Evolutionary conservation across 2,329 filamentous ascomycete genomes (phyloP).

Genomic region (Phoma sp.): DNA sequence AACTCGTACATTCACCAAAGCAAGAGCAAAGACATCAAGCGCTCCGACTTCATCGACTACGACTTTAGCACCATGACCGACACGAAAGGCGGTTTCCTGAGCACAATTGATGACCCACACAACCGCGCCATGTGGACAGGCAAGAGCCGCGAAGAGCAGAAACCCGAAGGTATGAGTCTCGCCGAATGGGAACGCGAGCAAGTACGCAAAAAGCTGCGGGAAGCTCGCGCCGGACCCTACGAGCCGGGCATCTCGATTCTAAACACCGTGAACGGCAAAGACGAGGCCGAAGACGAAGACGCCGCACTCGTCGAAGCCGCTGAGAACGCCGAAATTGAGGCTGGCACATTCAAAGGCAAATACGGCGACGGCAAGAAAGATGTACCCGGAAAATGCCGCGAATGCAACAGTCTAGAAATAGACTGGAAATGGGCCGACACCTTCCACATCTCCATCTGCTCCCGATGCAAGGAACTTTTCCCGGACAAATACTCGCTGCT

Average conservation of each 20-base stretch:
- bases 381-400: slow-evolving; percentile 75
- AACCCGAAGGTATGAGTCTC: slow-evolving; percentile 86
- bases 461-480: slow-evolving; percentile 82
- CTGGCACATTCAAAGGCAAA: slow-evolving; percentile 42
- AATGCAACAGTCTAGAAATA: slow-evolving; percentile 85
- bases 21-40: slow-evolving; percentile 86
- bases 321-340: slow-evolving; percentile 53
- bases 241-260: slow-evolving; percentile 87
- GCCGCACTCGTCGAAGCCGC: slow-evolving; percentile 34
- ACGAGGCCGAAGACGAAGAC: slow-evolving; percentile 38
- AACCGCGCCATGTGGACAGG: slow-evolving; percentile 72
- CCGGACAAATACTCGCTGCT: slow-evolving; percentile 94
- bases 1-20: slow-evolving; percentile 63
- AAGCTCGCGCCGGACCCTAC: slow-evolving; percentile 80
- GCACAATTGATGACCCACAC: slow-evolving; percentile 87
- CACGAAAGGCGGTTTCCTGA: slow-evolving; percentile 94
- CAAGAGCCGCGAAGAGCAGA: slow-evolving; percentile 62
- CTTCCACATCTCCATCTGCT: slow-evolving; percentile 78
- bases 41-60: slow-evolving; percentile 84
- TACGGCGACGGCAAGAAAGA: slow-evolving; percentile 46
- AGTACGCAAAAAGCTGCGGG: slow-evolving; percentile 73
- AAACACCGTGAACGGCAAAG: slow-evolving; percentile 54
- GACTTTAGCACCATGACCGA: slow-evolving; percentile 98
- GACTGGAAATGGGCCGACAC: slow-evolving; percentile 95
- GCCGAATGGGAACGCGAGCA: slow-evolving; percentile 91